Base-by-base conservation (phyloP, 2,329 filamentous ascomycete genomes). In the Fusarium mundagurra region DNA sequence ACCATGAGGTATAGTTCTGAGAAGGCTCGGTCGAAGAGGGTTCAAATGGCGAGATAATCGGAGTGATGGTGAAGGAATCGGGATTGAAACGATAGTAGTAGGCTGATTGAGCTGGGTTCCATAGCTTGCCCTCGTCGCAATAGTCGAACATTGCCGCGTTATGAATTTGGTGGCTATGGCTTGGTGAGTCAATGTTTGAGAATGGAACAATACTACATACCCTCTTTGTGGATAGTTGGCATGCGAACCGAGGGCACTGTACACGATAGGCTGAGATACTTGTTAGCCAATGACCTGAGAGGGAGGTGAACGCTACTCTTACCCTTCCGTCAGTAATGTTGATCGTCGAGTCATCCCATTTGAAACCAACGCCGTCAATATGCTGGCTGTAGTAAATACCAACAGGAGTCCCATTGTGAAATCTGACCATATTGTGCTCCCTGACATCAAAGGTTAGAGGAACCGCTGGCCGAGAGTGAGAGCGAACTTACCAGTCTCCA, bases 1-100 rank as follows among this genome's bases (percentile, higher is more conserved):
- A 80, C 68, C 79, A 81, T 0, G 82, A 83, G 0, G 80, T 83
- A 6, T 78, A 63, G 24, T 82, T 82, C 6, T 72, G 74, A 6
- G 74, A 43, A 4, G 73, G 62, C 1, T 74, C 27, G 0, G 68
- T 50, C 4, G 60, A 16, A 1, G 65, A 64, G 2, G 51, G n/a
- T 17, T 75, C 29, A 4, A 72, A 61, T 2, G 76, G 76, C 2
- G 75, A 61, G 2, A 53, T 54, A 4, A 78, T 66, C 1, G 73
- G 58, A 1, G 75, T 80, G 6, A 83, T 38, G 0, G 61, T 73
- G 31, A 71, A 76, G 3, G 72, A 76, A 3, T 65, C 38, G 11
- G 80, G 70, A n/a, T 83, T 67, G 51, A 82, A 78, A 36, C 72
- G 78, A 48, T 82, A 83, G 47, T 82, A 83, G 66, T 82, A 82